These are phyloP conservation scores for Camelina laxa DNA, from an alignment of 345 rosid species.

Conservation along the genomic window DNA sequence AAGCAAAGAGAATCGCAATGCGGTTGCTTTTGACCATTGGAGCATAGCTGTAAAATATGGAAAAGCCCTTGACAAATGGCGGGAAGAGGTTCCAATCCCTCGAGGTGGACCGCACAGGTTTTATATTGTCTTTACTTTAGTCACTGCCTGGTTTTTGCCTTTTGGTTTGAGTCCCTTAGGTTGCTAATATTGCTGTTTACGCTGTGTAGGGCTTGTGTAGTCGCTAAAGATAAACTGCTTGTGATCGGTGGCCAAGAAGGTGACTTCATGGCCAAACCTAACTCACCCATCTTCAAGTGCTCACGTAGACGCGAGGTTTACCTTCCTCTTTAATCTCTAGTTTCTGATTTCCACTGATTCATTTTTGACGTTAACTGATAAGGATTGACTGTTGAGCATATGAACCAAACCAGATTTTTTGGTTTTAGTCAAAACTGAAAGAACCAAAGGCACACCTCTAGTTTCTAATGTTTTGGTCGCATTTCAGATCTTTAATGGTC, in stretches of 20 bases:
- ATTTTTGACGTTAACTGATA: not conserved
- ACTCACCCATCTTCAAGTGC: constrained; percentile 83
- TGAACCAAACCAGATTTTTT: not conserved
- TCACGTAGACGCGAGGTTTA: constrained; percentile 81
- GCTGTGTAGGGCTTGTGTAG: constrained; percentile 65
- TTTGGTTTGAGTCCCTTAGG: not conserved
- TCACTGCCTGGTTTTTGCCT: constrained; percentile 1
- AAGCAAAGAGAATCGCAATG: constrained; percentile 82
- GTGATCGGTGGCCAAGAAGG: constrained; percentile 94
- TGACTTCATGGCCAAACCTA: constrained; percentile 88
- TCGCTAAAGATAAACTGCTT: constrained; percentile 53
- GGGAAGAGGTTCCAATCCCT: constrained; percentile 69
- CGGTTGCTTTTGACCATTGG: constrained; percentile 80
- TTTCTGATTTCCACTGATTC: not conserved
- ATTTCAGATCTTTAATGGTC: constrained; percentile 70
- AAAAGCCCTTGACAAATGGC: constrained; percentile 69
- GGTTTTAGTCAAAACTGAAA: not conserved
- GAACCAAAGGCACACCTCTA: not conserved
- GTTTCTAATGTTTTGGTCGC: not conserved
- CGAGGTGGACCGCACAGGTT: constrained; percentile 96
- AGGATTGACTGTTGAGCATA: not conserved
- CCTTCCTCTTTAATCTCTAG: not conserved
- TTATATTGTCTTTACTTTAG: not conserved
- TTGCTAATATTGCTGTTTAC: constrained; percentile 1
- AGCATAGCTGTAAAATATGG: constrained; percentile 84